These are phyloP conservation scores for Thecaphora frezii DNA, from an alignment of 1,284 basidiomycete species.

Conservation along the genomic window DNA sequence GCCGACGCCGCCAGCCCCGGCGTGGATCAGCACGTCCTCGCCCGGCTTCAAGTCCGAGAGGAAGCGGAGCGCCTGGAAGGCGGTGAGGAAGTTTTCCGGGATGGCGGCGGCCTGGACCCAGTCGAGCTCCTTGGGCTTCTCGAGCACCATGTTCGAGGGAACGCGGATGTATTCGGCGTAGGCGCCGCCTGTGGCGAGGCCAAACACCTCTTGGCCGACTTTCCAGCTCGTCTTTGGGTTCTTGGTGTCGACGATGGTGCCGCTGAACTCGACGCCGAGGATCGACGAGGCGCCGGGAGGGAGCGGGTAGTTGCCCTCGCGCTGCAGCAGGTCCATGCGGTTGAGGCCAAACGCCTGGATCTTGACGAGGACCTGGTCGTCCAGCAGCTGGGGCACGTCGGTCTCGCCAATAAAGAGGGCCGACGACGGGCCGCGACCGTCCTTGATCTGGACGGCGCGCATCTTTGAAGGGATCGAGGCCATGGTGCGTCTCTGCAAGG, in stretches of 20 bases:
- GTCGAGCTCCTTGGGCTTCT: conserved; percentile 74
- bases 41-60: conserved; percentile 63
- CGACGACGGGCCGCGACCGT: conserved; percentile 74
- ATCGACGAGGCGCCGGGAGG: conserved; percentile 77
- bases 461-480: conserved; percentile 62
- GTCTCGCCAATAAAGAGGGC: conserved; percentile 74
- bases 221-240: conserved; percentile 59
- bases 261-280: conserved; percentile 87
- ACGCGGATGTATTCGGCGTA: conserved; percentile 85
- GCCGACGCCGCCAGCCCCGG: conserved; percentile 72
- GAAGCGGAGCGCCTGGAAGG: conserved; percentile 48
- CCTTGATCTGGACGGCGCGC: conserved; percentile 81
- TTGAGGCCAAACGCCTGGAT: conserved; percentile 55
- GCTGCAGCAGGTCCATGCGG: conserved; percentile 57
- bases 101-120: conserved; percentile 70
- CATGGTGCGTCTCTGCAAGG: conserved; percentile 13
- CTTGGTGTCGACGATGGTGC: conserved; percentile 62
- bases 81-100: conserved; percentile 54
- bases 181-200: conserved; percentile 72
- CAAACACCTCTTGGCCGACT: conserved; percentile 81
- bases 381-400: conserved; percentile 65
- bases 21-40: conserved; percentile 82
- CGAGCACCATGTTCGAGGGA: conserved; percentile 70
- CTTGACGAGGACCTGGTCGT: conserved; percentile 71
- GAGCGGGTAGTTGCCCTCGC: conserved; percentile 63